These are phyloP conservation scores for Ophiostoma australiae DNA, from an alignment of 2,329 filamentous ascomycete genomes.

Conservation along the genomic window DNA sequence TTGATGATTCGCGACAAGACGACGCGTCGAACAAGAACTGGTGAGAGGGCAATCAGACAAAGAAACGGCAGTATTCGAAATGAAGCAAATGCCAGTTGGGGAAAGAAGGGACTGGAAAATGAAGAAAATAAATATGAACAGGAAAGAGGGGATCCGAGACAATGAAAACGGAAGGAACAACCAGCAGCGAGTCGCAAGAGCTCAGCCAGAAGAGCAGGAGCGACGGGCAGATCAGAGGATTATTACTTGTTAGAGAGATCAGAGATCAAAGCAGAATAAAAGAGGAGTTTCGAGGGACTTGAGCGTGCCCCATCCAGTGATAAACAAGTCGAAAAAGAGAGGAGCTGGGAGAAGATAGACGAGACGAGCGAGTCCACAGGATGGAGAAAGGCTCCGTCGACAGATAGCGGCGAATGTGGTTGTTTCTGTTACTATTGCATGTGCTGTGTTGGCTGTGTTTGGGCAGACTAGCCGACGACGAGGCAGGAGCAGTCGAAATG, in stretches of 20 bases:
- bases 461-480: neutral
- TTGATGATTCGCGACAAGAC: neutral
- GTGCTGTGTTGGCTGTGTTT: neutral
- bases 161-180: constrained; percentile 5
- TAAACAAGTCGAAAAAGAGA: constrained; percentile 11
- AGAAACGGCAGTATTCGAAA: neutral
- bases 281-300: neutral
- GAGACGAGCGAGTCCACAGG: neutral
- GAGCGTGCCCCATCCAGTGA: constrained; percentile 6
- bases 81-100: neutral
- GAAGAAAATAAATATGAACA: neutral
- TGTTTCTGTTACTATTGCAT: constrained; percentile 4
- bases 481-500: neutral
- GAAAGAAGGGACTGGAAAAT: neutral
- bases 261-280: neutral
- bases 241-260: neutral
- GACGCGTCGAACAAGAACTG: neutral
- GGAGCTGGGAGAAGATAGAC: constrained; percentile 1
- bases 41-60: neutral
- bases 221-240: neutral
- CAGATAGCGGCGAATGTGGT: constrained; percentile 10
- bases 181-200: neutral
- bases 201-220: neutral
- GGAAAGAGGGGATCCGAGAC: constrained; percentile 5
- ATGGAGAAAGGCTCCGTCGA: constrained; percentile 7